A percentile compares a stretch with the other conserved stretches of the same genome.
Evolutionary conservation across 2,329 filamentous ascomycete species (phyloP).

Genomic region (Xylariales sp.): DNA sequence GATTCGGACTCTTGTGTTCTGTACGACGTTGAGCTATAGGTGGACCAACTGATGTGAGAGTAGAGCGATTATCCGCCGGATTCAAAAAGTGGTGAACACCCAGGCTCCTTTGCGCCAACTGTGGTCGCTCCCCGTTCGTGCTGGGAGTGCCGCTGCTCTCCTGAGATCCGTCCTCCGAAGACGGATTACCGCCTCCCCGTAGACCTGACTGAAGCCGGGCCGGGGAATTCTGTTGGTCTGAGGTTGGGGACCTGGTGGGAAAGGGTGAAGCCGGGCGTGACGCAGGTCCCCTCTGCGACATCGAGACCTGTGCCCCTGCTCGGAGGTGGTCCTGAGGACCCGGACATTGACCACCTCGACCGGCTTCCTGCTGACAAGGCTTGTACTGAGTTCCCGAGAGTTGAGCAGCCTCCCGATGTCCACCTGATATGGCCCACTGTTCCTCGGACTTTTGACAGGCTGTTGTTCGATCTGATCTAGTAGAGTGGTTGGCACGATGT

Average conservation of each 20-base stretch:
- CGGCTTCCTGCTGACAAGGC: conserved; percentile 20
- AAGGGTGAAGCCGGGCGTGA: conserved; percentile 51
- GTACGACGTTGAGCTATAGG: conserved; percentile 12
- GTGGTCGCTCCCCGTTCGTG: conserved; percentile 24
- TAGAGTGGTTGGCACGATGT: neutral
- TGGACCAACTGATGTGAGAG: conserved; percentile 10
- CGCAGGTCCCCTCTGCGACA: conserved; percentile 58
- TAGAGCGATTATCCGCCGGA: conserved; percentile 29
- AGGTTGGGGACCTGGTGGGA: conserved; percentile 39
- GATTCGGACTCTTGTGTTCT: conserved; percentile 14
- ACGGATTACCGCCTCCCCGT: conserved; percentile 26
- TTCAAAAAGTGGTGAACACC: conserved; percentile 42
- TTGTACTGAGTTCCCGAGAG: conserved; percentile 23
- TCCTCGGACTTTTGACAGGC: conserved; percentile 2
- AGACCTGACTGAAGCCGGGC: conserved; percentile 21
- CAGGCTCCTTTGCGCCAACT: conserved; percentile 29
- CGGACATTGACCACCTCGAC: conserved; percentile 20
- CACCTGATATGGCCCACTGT: conserved; percentile 17
- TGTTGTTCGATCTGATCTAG: neutral
- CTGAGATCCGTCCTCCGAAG: conserved; percentile 21
- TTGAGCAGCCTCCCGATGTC: conserved; percentile 21
- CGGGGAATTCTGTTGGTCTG: conserved; percentile 27
- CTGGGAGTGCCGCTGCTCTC: conserved; percentile 21
- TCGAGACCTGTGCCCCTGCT: conserved; percentile 33
- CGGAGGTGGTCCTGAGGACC: conserved; percentile 8